These are phyloP conservation scores for Ustilago tritici DNA, from an alignment of 1,284 basidiomycete genomes.

Conservation along the genomic window DNA sequence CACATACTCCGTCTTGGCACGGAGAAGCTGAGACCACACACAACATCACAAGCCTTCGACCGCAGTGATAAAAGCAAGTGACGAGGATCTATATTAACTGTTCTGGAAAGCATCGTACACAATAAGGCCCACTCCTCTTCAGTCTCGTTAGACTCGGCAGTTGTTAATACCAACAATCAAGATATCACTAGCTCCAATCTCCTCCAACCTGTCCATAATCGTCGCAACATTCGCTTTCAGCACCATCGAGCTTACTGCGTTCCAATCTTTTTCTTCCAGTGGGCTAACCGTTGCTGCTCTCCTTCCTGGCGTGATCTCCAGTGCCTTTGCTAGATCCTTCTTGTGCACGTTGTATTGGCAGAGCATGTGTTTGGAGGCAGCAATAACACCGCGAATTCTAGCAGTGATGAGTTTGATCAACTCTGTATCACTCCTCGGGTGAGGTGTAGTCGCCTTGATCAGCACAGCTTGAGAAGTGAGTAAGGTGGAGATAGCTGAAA, in stretches of 20 bases:
- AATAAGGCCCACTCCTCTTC: background rate
- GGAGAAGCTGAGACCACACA: background rate
- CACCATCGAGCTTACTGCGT: constrained; percentile 92
- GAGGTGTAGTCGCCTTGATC: constrained; percentile 81
- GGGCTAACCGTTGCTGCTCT: constrained; percentile 90
- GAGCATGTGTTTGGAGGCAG: constrained; percentile 86
- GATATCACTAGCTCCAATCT: constrained; percentile 88
- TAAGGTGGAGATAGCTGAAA: constrained; percentile 85
- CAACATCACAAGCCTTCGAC: background rate
- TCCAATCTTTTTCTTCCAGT: constrained; percentile 84
- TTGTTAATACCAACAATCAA: constrained; percentile 91
- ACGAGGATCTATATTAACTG: background rate
- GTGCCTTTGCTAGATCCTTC: constrained; percentile 76
- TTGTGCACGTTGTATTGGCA: constrained; percentile 91
- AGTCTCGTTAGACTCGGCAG: constrained; percentile 80
- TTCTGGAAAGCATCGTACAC: background rate
- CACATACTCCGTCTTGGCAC: background rate
- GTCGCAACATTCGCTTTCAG: constrained; percentile 83
- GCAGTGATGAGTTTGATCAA: constrained; percentile 85
- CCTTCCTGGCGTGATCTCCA: constrained; percentile 85
- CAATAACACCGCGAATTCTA: constrained; percentile 92
- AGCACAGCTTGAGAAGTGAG: constrained; percentile 91
- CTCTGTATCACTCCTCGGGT: constrained; percentile 75
- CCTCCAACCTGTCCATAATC: constrained; percentile 89
- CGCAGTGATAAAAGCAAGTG: background rate